These are phyloP conservation scores for Geotrichum carabidarum DNA, from an alignment of 1,139 yeast species.

Conservation along the genomic window DNA sequence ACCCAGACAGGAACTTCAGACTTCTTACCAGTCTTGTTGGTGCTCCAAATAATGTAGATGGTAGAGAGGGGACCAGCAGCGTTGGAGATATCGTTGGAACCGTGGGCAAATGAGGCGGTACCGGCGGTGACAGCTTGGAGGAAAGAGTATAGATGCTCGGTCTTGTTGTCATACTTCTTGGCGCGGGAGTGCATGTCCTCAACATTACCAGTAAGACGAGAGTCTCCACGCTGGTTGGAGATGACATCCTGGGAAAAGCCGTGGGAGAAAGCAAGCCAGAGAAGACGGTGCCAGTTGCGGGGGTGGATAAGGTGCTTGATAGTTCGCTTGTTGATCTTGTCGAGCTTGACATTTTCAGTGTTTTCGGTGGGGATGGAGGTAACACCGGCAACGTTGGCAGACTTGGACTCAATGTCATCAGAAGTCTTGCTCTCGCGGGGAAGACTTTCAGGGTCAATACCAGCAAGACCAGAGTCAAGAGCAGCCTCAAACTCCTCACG, in stretches of 20 bases:
- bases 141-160: conserved; percentile 65
- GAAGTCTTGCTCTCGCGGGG: conserved; percentile 5
- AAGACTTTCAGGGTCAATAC: conserved; percentile 11
- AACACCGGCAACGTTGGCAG: conserved; percentile 5
- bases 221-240: conserved; percentile 43
- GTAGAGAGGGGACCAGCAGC: conserved; percentile 75
- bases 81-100: conserved; percentile 75
- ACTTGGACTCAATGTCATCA: conserved; percentile 10
- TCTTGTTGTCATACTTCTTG: conserved; percentile 63
- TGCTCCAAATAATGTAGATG: conserved; percentile 57
- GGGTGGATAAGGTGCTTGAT: conserved; percentile 35
- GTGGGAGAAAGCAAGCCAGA: conserved; percentile 49
- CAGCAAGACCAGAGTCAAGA: conserved; percentile 20
- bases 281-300: conserved; percentile 49
- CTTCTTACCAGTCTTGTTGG: conserved; percentile 46
- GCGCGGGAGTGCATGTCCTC: conserved; percentile 52
- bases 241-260: conserved; percentile 67
- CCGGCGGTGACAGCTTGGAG: conserved; percentile 71
- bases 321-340: conserved; percentile 17
- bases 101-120: conserved; percentile 75
- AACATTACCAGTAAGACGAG: conserved; percentile 37
- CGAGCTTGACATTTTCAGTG: conserved; percentile 17
- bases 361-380: conserved; percentile 12
- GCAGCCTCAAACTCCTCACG: conserved; percentile 31
- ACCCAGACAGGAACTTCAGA: conserved; percentile 69